Base-by-base conservation (phyloP, 2,329 filamentous ascomycete species). In the Fusarium sp. region DNA sequence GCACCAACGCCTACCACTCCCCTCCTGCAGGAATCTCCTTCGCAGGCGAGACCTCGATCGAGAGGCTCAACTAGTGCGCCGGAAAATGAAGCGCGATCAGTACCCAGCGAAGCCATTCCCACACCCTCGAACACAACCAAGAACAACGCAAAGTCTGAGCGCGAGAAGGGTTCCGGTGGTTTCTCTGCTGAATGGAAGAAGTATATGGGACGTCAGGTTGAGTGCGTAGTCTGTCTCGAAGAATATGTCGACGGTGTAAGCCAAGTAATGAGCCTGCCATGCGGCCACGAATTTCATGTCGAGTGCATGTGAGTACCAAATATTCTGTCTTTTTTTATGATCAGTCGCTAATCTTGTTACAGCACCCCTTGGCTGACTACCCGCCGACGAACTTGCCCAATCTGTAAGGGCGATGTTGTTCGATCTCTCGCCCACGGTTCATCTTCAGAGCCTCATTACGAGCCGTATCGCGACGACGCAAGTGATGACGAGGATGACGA, bases 301-400 rank as follows among this genome's bases (percentile, higher is more conserved):
- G 94, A 97, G 78, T 99, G 96, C 94, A 98, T 99, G 94, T 97
- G 83, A 91, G 94, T 91, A 28, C 28, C 21, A 5, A 21, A 50
- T 3, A 10, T 53, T 4, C 62, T 52, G 31, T 34, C 53, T 25
- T 16, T 44, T 19, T 6, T 13, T 3, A 11, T 14, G 9, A n/a
- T 13, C 37, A 42, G 57, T 54, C n/a, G 34, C 23, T 48, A 34
- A 68, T 77, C 75, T 14, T 45, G 50, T 42, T 72, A 12, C 23
- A 97, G 94, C 77, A 98, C 96, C 7, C 96, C 96, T 3, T 99
- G 96, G 96, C 84, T 99, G 54, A 98, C 95, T 1, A 98, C 94
- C 18, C 90, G 95, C 50, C 91, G 96, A 69, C 91, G 96, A 68
- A 99, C 96, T n/a, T 99, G 96, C 75, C 96, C 96, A 1, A 98